Conservation (phyloP, 352 stramenopile species). For the Phytophthora sp. region DNA sequence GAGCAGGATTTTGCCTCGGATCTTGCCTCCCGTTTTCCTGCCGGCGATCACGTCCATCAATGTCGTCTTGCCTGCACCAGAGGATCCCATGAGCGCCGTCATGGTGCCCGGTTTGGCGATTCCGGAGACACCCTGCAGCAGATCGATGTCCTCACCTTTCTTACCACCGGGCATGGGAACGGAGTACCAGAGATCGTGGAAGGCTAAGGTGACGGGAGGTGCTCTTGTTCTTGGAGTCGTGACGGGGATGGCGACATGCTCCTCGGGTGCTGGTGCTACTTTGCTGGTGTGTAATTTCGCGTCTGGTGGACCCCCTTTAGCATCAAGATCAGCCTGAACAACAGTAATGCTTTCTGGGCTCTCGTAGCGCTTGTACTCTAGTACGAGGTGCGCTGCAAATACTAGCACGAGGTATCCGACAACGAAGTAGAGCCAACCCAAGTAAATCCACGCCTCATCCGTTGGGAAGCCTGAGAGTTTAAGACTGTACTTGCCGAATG, state of each 20-base stretch:
- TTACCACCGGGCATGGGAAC: conserved; percentile 49
- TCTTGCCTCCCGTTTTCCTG: conserved; percentile 88
- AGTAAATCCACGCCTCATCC: conserved; percentile 62
- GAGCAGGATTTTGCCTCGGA: conserved; percentile 70
- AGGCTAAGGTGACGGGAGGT: conserved; percentile 50
- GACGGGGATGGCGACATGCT: conserved; percentile 9
- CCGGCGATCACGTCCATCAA: conserved; percentile 95
- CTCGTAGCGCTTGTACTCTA: conserved; percentile 65
- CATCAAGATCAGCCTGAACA: conserved; percentile 39
- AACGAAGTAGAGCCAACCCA: conserved; percentile 59
- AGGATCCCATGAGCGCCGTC: conserved; percentile 77
- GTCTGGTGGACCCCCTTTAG: conserved; percentile 23
- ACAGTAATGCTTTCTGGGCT: conserved; percentile 53
- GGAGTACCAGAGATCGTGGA: conserved; percentile 64
- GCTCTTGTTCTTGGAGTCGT: conserved; percentile 21
- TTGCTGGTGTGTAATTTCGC: conserved; percentile 5
- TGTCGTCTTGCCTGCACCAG: conserved; percentile 92
- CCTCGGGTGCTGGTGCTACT: conserved; percentile 22
- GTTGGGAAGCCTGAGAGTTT: conserved; percentile 55
- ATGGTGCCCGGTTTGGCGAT: conserved; percentile 63
- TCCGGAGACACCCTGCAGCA: conserved; percentile 86
- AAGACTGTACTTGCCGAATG: conserved; percentile 55
- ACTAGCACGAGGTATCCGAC: conserved; percentile 55
- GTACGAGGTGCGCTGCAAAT: conserved; percentile 36
- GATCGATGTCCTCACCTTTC: conserved; percentile 60